These are phyloP conservation scores for Dovyalis caffra DNA, from an alignment of 345 rosid species.

Conservation along the genomic window DNA sequence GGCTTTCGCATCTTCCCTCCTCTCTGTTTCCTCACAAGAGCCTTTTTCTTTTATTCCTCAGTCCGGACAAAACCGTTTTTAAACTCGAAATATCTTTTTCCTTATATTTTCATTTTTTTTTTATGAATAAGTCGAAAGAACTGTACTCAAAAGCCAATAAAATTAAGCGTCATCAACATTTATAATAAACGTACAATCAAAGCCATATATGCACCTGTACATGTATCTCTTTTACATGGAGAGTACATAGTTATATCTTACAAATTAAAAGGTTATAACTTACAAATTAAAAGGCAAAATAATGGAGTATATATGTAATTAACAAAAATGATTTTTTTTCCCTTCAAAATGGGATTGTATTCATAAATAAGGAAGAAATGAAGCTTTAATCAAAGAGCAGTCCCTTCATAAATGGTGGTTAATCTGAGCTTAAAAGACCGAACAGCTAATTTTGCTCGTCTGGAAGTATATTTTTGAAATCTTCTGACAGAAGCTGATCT, in stretches of 20 bases:
- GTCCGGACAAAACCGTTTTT: no score
- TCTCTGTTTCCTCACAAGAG: background rate
- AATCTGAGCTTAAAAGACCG: conserved; percentile 69
- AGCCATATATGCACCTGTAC: background rate
- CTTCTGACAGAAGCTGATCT: conserved; percentile 62
- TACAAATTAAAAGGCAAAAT: background rate
- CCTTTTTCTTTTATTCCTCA: no score
- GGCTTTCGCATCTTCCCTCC: background rate
- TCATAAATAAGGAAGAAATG: background rate
- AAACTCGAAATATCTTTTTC: no score
- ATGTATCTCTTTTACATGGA: background rate
- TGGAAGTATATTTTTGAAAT: conserved; percentile 54
- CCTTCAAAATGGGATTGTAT: background rate
- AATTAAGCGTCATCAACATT: background rate
- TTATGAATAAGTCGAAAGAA: no score
- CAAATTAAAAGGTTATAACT: background rate
- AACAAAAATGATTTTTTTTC: background rate
- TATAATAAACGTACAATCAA: background rate
- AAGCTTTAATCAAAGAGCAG: conserved; percentile 24
- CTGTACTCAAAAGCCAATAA: no score
- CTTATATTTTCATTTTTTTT: no score
- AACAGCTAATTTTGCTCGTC: conserved; percentile 68
- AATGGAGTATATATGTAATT: no score
- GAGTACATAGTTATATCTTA: background rate
- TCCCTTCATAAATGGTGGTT: conserved; percentile 74